phyloP scores from a whole-genome alignment of 345 rosid species.

The Citrus medica region DNA sequence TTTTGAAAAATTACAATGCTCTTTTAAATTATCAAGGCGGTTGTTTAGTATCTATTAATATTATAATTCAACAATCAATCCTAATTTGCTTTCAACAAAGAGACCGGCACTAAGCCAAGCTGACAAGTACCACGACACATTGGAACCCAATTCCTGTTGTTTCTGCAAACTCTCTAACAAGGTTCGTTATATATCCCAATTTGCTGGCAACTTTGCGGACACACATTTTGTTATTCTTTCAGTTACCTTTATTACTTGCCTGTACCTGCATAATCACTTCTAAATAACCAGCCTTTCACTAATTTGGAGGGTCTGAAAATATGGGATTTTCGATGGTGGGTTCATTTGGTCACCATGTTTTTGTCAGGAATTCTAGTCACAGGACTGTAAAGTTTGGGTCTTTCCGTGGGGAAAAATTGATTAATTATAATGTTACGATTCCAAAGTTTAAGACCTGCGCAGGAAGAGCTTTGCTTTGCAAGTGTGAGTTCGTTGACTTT shows the following conservation, averaged over 20 bases:
- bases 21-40: too few relatives aligned
- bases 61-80: too few relatives aligned
- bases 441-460: conserved; percentile 15
- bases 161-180: too few relatives aligned
- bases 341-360: conserved; percentile 33
- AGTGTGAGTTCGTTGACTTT: conserved; percentile 36
- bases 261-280: neutral
- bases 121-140: too few relatives aligned
- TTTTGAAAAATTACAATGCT: too few relatives aligned
- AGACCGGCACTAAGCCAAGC: too few relatives aligned
- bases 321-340: conserved; percentile 45
- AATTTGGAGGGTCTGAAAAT: conserved; percentile 15
- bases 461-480: conserved; percentile 32
- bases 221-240: neutral
- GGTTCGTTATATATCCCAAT: too few relatives aligned
- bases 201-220: neutral
- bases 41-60: too few relatives aligned
- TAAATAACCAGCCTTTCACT: too few relatives aligned
- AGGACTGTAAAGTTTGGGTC: conserved; percentile 25
- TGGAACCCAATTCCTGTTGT: too few relatives aligned
- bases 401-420: conserved; percentile 22
- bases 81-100: too few relatives aligned
- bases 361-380: conserved; percentile 15
- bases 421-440: conserved; percentile 18
- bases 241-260: neutral